Evolutionary conservation across 2,329 filamentous ascomycete species (phyloP).

Genomic region (Arthroderma sp.): DNA sequence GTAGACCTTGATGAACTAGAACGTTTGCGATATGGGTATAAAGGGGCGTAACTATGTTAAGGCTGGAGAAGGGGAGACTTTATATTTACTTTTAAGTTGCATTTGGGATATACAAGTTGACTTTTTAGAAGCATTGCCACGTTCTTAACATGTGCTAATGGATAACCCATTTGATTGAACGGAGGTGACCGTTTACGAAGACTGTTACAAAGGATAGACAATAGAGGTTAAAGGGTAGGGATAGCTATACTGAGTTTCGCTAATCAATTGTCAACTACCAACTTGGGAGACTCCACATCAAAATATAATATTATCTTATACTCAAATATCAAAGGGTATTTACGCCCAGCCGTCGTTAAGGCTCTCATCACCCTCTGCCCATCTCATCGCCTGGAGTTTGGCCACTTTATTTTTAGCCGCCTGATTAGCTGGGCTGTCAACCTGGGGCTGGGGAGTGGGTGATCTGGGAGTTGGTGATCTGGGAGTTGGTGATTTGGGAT

Average conservation of each 20-base stretch:
- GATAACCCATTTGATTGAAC: too few relatives aligned
- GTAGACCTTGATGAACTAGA: slow-evolving; percentile 30
- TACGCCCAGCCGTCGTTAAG: slow-evolving; percentile 7
- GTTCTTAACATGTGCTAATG: too few relatives aligned
- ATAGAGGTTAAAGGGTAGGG: background rate
- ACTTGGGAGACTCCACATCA: background rate
- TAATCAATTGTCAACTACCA: background rate
- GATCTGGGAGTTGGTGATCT: too few relatives aligned
- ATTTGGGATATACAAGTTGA: background rate
- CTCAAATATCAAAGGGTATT: background rate
- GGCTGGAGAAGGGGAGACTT: too few relatives aligned
- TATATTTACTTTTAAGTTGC: background rate
- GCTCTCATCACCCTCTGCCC: slow-evolving; percentile 19
- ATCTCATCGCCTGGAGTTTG: slow-evolving; percentile 24
- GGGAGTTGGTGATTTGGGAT: background rate
- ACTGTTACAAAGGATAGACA: too few relatives aligned
- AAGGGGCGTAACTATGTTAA: slow-evolving; percentile 23
- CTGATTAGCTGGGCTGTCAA: slow-evolving; percentile 5
- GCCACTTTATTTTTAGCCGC: slow-evolving; percentile 24
- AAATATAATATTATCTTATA: background rate
- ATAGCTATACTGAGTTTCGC: background rate
- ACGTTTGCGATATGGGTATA: slow-evolving; percentile 31
- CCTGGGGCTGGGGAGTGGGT: background rate
- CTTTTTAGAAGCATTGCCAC: too few relatives aligned
- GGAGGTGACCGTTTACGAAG: too few relatives aligned